Evolutionary conservation across 225 moss, liverwort and hornwort genomes (phyloP).

Genomic region (Rhytidiadelphus loreus): DNA sequence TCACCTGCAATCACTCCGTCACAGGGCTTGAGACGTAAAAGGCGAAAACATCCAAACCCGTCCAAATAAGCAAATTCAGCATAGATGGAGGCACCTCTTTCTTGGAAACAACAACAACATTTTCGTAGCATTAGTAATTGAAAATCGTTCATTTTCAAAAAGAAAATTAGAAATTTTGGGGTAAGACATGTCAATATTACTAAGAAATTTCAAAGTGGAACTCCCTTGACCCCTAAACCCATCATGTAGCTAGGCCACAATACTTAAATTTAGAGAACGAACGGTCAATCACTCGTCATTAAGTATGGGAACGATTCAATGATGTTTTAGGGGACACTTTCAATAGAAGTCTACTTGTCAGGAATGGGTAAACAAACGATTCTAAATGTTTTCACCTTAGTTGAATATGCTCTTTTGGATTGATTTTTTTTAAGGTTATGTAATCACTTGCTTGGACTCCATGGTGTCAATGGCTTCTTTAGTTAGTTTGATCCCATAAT

Average conservation of each 20-base stretch:
- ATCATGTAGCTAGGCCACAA: background rate
- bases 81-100: background rate
- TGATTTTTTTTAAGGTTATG: background rate
- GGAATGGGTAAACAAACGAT: fast-evolving
- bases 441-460: background rate
- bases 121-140: background rate
- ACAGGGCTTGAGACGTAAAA: no score
- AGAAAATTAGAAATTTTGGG: background rate
- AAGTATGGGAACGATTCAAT: no score
- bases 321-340: no score
- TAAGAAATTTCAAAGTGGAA: background rate
- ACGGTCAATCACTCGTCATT: fast-evolving
- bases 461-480: background rate
- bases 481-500: no score
- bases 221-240: fast-evolving
- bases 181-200: background rate
- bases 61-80: background rate
- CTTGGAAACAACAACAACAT: no score
- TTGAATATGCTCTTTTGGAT: background rate
- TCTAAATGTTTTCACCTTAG: background rate
- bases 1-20: background rate
- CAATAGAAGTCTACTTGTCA: background rate
- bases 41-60: background rate
- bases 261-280: fast-evolving
- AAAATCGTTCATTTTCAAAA: background rate